Evolutionary conservation across 164 flowering plant species (phyloP), one percentile per base, ranked within the genome.

Genomic region (Stephania cephalantha): DNA sequence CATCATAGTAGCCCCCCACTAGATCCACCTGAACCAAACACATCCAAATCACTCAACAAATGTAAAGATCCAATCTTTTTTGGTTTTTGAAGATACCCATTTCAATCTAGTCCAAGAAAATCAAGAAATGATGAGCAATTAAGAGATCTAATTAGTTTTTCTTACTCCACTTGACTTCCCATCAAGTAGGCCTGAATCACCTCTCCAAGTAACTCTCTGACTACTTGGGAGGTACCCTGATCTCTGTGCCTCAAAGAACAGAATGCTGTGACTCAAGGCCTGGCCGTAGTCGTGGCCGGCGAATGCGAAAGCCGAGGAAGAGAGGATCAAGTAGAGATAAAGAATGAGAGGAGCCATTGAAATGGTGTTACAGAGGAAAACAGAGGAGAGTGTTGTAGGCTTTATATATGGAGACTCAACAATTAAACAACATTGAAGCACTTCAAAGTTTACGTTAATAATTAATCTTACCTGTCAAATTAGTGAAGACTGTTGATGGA

Each of bases 241-340:
- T 83, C 99, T 88, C 84, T 96, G 99, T 75, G 95, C 98, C 80
- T 96, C 99, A 76, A 83, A 96, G 84, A 88, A 96, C 63, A 96
- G 88, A 81, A 96, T 77, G 89, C 95, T 85, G 83, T 96, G 94
- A 52, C 81, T 88, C 68, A 96, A 76, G 71, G 99, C 99, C 68
- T 87, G 83, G 29, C 86, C 89, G 70, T 93, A 93, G 77, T 93
- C 91, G 84, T 94, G 97, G 55, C 91, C 91, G 29, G 87, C 91
- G n/a, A 50, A 50, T 9, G 42, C 42, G 9, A 78, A 58, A 76
- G 86, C 90, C 52, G 91, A 87, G 15, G 84, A 11, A 17, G 82
- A 78, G n/a, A 87, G 68, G n/a, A 87, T 80, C 66, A 87, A 50
- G 55, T 11, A n/a, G 45, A 58, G 76, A 68, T 61, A 76, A 74